Conservation (phyloP, 192 early-diverging fungal species). For the Coemansia sp. region DNA sequence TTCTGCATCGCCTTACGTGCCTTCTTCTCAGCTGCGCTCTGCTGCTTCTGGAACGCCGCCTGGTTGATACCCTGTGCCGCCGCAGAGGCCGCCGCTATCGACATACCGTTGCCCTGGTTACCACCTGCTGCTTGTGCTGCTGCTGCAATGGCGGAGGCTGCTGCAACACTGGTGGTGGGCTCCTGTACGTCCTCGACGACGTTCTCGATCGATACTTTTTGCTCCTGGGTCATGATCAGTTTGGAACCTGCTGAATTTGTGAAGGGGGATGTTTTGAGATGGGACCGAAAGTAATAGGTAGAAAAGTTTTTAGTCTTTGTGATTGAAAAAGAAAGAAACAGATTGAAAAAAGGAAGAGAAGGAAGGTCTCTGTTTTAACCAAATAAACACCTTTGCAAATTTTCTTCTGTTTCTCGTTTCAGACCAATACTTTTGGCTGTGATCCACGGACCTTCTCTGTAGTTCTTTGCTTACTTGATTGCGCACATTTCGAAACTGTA, state of each 20-base stretch:
- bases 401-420: no score
- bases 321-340: not conserved
- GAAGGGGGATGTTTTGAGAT: not conserved
- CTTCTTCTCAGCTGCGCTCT: slow-evolving; percentile 91
- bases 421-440: no score
- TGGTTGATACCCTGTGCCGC: slow-evolving; percentile 38
- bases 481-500: no score
- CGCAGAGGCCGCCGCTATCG: slow-evolving; percentile 26
- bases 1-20: slow-evolving; percentile 94
- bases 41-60: slow-evolving; percentile 43
- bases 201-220: slow-evolving; percentile 42
- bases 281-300: not conserved
- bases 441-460: no score
- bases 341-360: not conserved
- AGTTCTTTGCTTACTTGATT: no score
- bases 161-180: slow-evolving; percentile 10
- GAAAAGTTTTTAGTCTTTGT: no score
- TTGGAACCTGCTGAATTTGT: no score
- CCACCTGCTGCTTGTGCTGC: slow-evolving; percentile 2
- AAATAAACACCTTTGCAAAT: no score
- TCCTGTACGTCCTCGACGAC: slow-evolving; percentile 41
- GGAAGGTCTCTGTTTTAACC: no score
- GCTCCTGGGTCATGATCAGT: slow-evolving; percentile 36
- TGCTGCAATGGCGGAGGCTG: slow-evolving; percentile 8
- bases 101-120: slow-evolving; percentile 10